A percentile compares a stretch with the other conserved stretches of the same genome.
These are phyloP conservation scores for Debaryomycetaceae sp. DNA, from an alignment of 1,139 yeast genomes.

Conservation along the genomic window DNA sequence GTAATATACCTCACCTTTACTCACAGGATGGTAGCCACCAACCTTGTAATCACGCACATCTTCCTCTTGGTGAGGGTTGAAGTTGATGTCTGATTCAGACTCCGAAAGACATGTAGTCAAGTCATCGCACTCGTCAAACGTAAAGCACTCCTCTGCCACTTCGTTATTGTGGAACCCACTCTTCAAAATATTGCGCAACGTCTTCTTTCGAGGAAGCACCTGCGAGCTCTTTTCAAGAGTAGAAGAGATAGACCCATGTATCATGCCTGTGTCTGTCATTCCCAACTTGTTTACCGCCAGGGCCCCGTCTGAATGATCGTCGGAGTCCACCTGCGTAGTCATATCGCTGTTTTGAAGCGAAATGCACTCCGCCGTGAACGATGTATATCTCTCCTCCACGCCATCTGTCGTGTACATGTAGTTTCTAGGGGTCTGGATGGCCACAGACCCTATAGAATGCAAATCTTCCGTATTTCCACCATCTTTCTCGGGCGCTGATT, in stretches of 20 bases:
- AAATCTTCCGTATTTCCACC: neutral
- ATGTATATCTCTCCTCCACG: slow-evolving; percentile 20
- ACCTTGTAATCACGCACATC: slow-evolving; percentile 33
- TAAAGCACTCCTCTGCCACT: slow-evolving; percentile 1
- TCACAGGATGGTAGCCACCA: slow-evolving; percentile 45
- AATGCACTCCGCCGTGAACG: slow-evolving; percentile 38
- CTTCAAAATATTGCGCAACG: slow-evolving; percentile 7
- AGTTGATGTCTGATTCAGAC: slow-evolving; percentile 24
- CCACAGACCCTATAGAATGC: slow-evolving; percentile 1
- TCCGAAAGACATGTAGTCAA: slow-evolving; percentile 15
- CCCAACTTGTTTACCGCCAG: neutral
- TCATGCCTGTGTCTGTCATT: neutral
- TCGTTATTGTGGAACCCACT: slow-evolving; percentile 3
- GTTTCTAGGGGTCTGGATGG: neutral
- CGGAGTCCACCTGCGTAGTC: slow-evolving; percentile 25
- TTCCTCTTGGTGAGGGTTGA: slow-evolving; percentile 39
- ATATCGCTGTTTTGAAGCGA: slow-evolving; percentile 40
- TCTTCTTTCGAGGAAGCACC: slow-evolving; percentile 1
- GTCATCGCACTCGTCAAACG: slow-evolving; percentile 7
- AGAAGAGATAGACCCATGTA: slow-evolving; percentile 1
- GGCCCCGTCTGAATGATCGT: neutral
- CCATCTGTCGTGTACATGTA: slow-evolving; percentile 1
- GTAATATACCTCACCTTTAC: slow-evolving; percentile 36
- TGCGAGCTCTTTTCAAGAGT: neutral
- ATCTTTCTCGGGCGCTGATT: neutral